These are phyloP conservation scores for Mycena pura DNA, from an alignment of 768 basidiomycete species.

Conservation along the genomic window DNA sequence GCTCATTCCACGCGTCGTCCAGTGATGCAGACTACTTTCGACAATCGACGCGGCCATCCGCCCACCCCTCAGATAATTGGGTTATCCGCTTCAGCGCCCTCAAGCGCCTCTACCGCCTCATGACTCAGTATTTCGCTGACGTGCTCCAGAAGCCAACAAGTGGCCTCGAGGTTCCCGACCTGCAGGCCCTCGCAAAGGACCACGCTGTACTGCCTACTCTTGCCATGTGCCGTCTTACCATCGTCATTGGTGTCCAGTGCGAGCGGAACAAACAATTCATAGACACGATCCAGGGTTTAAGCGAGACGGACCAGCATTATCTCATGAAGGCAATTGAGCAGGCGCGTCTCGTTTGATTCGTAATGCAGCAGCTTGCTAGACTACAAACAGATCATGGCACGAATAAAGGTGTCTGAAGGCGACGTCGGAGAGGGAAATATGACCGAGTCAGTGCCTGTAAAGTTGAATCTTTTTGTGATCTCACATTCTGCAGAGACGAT, in stretches of 20 bases:
- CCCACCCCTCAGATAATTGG: conserved; percentile 85
- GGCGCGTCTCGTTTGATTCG: conserved; percentile 49
- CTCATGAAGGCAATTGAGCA: conserved; percentile 95
- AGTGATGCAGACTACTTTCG: conserved; percentile 86
- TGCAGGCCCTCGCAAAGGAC: conserved; percentile 86
- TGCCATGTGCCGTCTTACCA: conserved; percentile 78
- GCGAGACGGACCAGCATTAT: conserved; percentile 83
- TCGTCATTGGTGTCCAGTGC: conserved; percentile 89
- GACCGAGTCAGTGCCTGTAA: conserved; percentile 79
- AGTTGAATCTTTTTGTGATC: neutral
- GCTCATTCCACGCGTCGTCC: conserved; percentile 19
- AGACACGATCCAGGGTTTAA: conserved; percentile 84
- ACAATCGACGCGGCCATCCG: conserved; percentile 59
- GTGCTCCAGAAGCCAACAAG: conserved; percentile 81
- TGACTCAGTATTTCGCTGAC: conserved; percentile 88
- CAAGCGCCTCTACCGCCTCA: conserved; percentile 85
- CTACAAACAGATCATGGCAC: conserved; percentile 71
- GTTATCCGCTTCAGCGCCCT: conserved; percentile 83
- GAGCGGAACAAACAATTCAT: conserved; percentile 90
- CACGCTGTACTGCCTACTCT: conserved; percentile 68
- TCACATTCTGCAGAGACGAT: conserved; percentile 67
- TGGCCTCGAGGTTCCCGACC: conserved; percentile 84
- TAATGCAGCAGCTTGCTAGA: neutral
- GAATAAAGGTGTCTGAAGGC: conserved; percentile 61
- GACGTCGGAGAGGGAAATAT: conserved; percentile 65